Base-by-base conservation (phyloP, 306 rosid species). In the Mimosa bimucronata region DNA sequence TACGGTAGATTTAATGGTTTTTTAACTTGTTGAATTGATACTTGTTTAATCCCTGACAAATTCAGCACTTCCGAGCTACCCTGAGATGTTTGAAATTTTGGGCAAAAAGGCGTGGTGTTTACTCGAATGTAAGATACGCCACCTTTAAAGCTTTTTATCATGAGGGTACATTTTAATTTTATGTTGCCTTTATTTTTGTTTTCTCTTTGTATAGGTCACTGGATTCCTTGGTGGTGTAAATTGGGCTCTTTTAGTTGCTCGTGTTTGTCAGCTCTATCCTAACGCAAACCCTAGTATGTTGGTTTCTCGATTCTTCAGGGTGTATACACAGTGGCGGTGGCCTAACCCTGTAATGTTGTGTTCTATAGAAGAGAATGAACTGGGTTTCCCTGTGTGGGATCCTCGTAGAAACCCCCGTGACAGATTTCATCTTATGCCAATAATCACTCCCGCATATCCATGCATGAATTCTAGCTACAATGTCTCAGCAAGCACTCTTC, bases 211-310 rank as follows among this genome's bases (percentile, higher is more conserved):
- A 38, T 75, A 90, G 94, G 91, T 90, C 28, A 90, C 94, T 52
- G 94, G 94, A 61, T 90, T 91, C 71, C 94, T 91, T 77, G 94
- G 94, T 40, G 94, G 94, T 81, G 94, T 91, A 60, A 91, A 91
- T 80, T 91, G 91, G 92, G 94, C 94, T 74, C 85, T 91, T 67
- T 79, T 91, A 81, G 92, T 91, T 40, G 92, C 92, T 84, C 91
- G 92, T 68, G 78, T 91, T 13, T 91, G 94, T 75, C 94, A 91
- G 81, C 89, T 91, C 75, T 91, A 91, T 73, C 94, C 94, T 58
- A 88, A 88, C 85, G 94, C 92, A 84, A 85, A 71, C 76, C 92
- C 94, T 23, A 88, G 94, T 80, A 87, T 90, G 94, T 78, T 90
- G 69, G 94, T 87, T 44, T 85, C 94, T 78, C 83, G 89, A 82